Percentiles rank a stretch among this genome's conserved stretches.
These are phyloP conservation scores for Sclerotinia glacialis DNA, from an alignment of 2,329 filamentous ascomycete species.

Conservation along the genomic window DNA sequence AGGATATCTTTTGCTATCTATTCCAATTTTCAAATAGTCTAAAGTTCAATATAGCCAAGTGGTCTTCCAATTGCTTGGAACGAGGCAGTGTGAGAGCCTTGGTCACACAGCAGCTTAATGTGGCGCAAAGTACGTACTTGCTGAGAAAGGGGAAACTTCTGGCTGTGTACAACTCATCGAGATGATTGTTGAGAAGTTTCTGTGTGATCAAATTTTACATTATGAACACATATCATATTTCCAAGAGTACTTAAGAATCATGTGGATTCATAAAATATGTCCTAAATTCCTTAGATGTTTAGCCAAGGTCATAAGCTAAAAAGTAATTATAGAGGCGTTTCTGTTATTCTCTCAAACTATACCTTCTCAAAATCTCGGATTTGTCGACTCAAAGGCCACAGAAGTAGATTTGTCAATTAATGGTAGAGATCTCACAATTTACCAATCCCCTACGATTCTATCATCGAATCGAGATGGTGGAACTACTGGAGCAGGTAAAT, in stretches of 20 bases:
- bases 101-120: conserved; percentile 8
- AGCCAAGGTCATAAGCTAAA: conserved; percentile 7
- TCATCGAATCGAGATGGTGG: conserved; percentile 70
- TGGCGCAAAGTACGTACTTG: conserved; percentile 8
- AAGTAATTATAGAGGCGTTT: conserved; percentile 69
- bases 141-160: neutral
- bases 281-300: neutral
- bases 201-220: neutral
- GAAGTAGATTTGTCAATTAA: conserved; percentile 66
- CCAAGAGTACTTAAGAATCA: neutral
- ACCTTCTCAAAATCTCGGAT: conserved; percentile 76
- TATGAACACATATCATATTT: neutral
- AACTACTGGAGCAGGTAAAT: conserved; percentile 67
- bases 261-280: neutral
- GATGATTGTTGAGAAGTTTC: neutral
- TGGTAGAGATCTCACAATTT: conserved; percentile 68
- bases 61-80: conserved; percentile 12
- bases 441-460: conserved; percentile 80
- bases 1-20: neutral
- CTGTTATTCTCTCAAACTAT: conserved; percentile 76
- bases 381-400: conserved; percentile 69
- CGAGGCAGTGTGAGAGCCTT: conserved; percentile 15
- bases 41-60: conserved; percentile 11
- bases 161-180: neutral
- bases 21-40: neutral